Base-by-base conservation (phyloP, 2,329 filamentous ascomycete genomes). In the Microsporum audouinii region DNA sequence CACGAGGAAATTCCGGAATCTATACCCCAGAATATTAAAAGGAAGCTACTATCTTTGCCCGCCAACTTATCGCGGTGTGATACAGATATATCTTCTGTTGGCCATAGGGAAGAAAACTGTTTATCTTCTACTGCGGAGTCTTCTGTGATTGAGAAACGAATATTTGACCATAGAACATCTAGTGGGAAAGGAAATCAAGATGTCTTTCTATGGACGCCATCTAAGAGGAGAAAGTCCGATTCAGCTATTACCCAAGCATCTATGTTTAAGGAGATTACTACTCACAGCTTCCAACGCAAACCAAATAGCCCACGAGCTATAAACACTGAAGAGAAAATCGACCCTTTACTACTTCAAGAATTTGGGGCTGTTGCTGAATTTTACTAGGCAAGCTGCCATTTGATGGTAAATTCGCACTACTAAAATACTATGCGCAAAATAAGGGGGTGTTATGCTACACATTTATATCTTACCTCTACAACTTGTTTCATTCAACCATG, bases 301-400 rank as follows among this genome's bases (percentile, higher is more conserved):
- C 1, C 3, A 1, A 6, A 2, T 7, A 29, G 12, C n/a, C 29
- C 29, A 8, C 29, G n/a, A 27, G 2, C 33, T 29, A 5, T 1
- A 23, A 38, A 3, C 4, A 12, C 23, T 17, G 6, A 10, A 38
- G 12, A 29, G 73, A 71, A 23, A 33, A 69, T 77, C 29, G 74
- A 74, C 55, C 69, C 69, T 47, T 66, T 67, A 51, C 57, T 78
- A 38, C 64, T 76, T 59, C 69, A 75, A 59, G 72, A 77, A 63
- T 77, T 75, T 62, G 72, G 72, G 45, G 71, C 75, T 57, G 67
- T 74, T 62, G 71, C 76, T 59, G 71, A 75, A 57, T 72, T 77
- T 60, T 66, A 73, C 47, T 73, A 62, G 23, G 12, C 14, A 29
- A 51, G 7, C 14, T 10, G 27, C 27, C 31, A 29, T 27, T 51